phyloP scores from a whole-genome alignment of 495 filamentous ascomycete genomes.

The Darksidea phi region DNA sequence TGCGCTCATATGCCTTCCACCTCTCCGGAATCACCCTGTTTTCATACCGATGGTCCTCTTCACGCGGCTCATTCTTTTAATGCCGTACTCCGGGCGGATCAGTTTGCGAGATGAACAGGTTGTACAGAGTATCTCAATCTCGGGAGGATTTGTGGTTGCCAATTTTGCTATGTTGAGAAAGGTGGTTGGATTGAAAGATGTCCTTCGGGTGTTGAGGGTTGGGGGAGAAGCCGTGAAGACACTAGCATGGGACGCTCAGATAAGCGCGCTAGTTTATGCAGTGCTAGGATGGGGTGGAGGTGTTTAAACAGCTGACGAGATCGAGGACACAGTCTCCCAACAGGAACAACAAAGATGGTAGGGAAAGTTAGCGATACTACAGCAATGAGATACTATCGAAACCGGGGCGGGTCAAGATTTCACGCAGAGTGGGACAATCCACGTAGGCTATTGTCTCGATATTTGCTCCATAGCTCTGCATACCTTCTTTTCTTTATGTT shows the following conservation, averaged over 20 bases:
- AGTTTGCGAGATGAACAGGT: constrained; percentile 1
- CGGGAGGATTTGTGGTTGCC: constrained; percentile 15
- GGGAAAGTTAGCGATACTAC: too few species aligned
- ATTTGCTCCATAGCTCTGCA: too few species aligned
- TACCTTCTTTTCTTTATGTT: too few species aligned
- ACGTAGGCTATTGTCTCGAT: too few species aligned
- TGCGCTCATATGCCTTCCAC: constrained; percentile 10
- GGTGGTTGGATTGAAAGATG: background rate
- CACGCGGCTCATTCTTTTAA: constrained; percentile 9
- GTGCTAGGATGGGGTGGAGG: constrained; percentile 7
- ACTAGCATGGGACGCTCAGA: constrained; percentile 19
- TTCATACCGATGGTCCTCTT: constrained; percentile 19
- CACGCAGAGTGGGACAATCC: too few species aligned
- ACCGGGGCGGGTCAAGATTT: too few species aligned
- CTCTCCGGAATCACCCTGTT: background rate
- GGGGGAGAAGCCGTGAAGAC: constrained; percentile 15
- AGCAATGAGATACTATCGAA: too few species aligned
- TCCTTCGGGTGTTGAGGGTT: constrained; percentile 1
- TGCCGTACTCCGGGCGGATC: constrained; percentile 4
- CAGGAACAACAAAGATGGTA: background rate
- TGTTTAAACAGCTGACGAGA: background rate
- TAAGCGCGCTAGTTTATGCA: background rate
- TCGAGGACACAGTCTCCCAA: too few species aligned
- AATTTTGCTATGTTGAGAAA: constrained; percentile 9
- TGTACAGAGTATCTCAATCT: background rate